phyloP scores from a whole-genome alignment of 2,329 filamentous ascomycete genomes.

The Arthrobotrys pseudoclavata region DNA sequence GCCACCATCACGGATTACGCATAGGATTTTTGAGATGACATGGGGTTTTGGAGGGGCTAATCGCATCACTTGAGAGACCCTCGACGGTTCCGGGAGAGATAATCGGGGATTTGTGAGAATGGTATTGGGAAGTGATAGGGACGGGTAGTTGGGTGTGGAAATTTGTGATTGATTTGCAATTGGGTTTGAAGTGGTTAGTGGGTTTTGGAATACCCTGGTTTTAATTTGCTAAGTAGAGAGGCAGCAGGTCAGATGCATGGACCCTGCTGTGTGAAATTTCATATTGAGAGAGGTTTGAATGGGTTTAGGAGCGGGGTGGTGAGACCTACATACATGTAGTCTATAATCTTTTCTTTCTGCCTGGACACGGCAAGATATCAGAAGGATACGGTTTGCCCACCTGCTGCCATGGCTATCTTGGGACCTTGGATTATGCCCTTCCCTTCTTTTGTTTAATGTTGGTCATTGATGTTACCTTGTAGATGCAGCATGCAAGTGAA shows the following conservation, averaged over 20 bases:
- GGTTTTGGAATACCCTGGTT: constrained; percentile 11
- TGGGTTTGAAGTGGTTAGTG: not conserved
- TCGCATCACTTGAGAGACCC: not conserved
- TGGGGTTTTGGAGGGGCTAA: not conserved
- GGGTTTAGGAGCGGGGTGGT: not conserved
- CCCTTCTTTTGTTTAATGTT: not conserved
- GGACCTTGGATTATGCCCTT: not conserved
- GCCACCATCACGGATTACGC: not conserved
- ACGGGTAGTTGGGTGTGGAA: not conserved
- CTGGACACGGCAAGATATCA: constrained; percentile 3
- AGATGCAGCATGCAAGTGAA: not conserved
- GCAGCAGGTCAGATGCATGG: constrained; percentile 15
- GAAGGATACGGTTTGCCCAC: not conserved
- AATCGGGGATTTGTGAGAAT: too few species aligned
- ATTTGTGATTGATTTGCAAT: not conserved
- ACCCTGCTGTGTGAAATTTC: not conserved
- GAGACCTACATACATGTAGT: constrained; percentile 4
- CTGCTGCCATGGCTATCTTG: too few species aligned
- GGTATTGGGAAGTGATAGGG: too few species aligned
- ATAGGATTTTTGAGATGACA: not conserved
- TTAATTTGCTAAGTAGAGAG: constrained; percentile 21
- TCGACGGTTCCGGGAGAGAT: too few species aligned
- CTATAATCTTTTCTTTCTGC: not conserved
- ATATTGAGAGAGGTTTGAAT: not conserved
- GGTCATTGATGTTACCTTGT: not conserved